Conservation (phyloP, 202 grass and related monocot species). For the Hordeum pubiflorum region DNA sequence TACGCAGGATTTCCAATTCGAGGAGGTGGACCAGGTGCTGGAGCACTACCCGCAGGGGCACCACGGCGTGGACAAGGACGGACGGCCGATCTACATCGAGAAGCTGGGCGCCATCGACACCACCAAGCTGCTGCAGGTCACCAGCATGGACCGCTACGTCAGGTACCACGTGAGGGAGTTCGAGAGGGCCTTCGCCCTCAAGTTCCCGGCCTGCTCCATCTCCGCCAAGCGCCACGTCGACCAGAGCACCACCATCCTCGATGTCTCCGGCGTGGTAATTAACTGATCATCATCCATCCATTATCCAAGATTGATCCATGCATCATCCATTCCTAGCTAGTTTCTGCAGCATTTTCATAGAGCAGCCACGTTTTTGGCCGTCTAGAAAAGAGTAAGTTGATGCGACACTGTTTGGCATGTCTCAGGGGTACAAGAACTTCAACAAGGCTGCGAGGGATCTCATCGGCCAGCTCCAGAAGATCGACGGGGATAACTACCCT, state of each 20-base stretch:
- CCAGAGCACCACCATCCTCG: conserved; percentile 97
- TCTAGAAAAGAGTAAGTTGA: background rate
- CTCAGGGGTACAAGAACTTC: conserved; percentile 91
- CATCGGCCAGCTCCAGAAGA: conserved; percentile 84
- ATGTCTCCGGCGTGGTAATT: conserved; percentile 83
- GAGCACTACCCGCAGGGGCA: conserved; percentile 98
- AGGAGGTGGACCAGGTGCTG: conserved; percentile 76
- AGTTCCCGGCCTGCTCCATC: conserved; percentile 96
- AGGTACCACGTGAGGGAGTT: conserved; percentile 97
- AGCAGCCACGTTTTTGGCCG: background rate
- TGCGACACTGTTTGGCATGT: background rate
- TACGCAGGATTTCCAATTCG: conserved; percentile 56
- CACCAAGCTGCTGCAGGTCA: conserved; percentile 86
- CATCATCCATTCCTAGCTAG: background rate
- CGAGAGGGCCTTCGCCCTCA: conserved; percentile 79
- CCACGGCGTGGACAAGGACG: conserved; percentile 89
- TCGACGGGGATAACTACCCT: conserved; percentile 92
- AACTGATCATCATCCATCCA: background rate
- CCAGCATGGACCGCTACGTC: conserved; percentile 79
- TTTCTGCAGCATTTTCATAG: background rate
- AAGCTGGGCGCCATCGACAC: conserved; percentile 81
- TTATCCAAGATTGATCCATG: background rate
- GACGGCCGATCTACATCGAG: conserved; percentile 92
- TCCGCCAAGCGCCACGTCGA: conserved; percentile 76
- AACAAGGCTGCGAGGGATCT: conserved; percentile 85